phyloP scores from a whole-genome alignment of 371 early-diverging fungal genomes.

The Mycotypha africana region DNA sequence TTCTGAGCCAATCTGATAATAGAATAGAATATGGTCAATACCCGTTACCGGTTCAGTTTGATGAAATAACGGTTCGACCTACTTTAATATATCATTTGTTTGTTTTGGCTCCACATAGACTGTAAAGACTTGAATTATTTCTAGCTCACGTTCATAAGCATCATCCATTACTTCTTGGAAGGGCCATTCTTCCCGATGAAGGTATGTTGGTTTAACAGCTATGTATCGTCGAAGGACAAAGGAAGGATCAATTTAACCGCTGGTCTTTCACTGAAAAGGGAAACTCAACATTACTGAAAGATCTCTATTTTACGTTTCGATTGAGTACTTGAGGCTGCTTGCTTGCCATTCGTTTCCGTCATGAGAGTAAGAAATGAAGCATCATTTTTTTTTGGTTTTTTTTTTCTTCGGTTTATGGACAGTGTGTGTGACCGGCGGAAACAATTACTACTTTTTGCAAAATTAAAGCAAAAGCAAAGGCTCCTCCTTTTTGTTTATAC shows the following conservation, averaged over 20 bases:
- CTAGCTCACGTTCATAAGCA: conserved; percentile 32
- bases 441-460: too few relatives aligned
- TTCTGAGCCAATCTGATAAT: conserved; percentile 36
- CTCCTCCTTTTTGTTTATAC: neutral
- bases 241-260: too few relatives aligned
- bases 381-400: too few relatives aligned
- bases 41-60: too few relatives aligned
- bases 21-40: neutral
- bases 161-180: conserved; percentile 36
- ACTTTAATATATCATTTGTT: conserved; percentile 38
- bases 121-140: conserved; percentile 33
- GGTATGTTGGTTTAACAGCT: neutral
- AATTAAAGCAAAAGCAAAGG: neutral
- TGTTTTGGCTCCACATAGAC: conserved; percentile 35
- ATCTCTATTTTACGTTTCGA: neutral
- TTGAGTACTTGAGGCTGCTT: neutral
- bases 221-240: too few relatives aligned
- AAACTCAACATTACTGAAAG: too few relatives aligned
- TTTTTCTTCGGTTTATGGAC: too few relatives aligned
- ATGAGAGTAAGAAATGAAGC: too few relatives aligned
- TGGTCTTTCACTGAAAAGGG: too few relatives aligned
- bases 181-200: conserved; percentile 34
- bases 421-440: too few relatives aligned
- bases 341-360: too few relatives aligned
- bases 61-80: too few relatives aligned